Base-by-base conservation (phyloP, 1,284 basidiomycete genomes). In the Trichosporon ovoides region DNA sequence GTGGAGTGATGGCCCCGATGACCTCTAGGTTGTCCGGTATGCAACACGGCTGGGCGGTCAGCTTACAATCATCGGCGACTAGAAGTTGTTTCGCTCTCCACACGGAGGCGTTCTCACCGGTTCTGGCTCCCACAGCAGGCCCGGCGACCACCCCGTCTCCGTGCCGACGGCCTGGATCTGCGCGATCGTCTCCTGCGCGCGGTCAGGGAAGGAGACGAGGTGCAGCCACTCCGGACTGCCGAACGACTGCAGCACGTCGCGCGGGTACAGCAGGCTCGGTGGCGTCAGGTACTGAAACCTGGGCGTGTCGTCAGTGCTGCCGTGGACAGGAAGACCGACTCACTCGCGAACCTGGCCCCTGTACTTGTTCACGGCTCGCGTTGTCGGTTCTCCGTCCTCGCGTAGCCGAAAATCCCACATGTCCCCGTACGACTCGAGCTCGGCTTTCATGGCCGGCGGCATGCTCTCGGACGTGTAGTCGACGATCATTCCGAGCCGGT, bases 71-170 rank as follows among this genome's bases (percentile, higher is more conserved):
- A 50, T 20, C 13, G 36, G 19, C 36, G 48, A 53, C 38, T 13
- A 43, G 7, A 16, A 24, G 18, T 16, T 20, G 31, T 35, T 36
- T 49, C 14, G n/a, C n/a, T 31, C 19, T 14, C 16, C 18, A 10
- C 14, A 3, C 16, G 13, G 12, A 37, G n/a, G n/a, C n/a, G 22
- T n/a, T 59, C 65, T 22, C 48, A 72, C 72, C 7, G 68, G 68
- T 31, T 74, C 67, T 19, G 72, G 71, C 38, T 75, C 73, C 71
- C 73, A 75, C 1, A 74, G 53, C 7, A 75, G 51, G 3, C 55
- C 56, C 0, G 72, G 69, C 6, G 52, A 24, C 70, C 68, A 70
- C 7, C 53, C 54, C 9, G 24, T 13, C 31, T 55, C 13, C 2
- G 28, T 46, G 4, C 43, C 40, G 48, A 73, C 38, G 12, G 55